These are phyloP conservation scores for Juglanconis oblonga DNA, from an alignment of 2,329 filamentous ascomycete genomes.

Conservation along the genomic window DNA sequence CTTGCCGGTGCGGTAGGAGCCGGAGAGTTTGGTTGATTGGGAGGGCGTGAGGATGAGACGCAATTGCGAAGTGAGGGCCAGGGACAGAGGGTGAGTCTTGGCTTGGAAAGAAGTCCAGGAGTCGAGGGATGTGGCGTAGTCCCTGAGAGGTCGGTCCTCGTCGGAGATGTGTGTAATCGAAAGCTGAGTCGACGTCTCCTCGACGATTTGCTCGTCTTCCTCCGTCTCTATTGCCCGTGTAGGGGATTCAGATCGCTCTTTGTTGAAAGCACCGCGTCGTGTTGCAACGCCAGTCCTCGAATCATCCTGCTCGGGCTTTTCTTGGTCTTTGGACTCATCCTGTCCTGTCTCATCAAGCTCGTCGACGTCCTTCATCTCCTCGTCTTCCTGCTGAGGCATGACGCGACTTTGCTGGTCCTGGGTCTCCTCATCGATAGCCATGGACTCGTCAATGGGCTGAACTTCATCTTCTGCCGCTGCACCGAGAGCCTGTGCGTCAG, in stretches of 20 bases:
- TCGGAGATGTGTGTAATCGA: constrained; percentile 68
- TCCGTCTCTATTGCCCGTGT: constrained; percentile 28
- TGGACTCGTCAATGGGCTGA: constrained; percentile 79
- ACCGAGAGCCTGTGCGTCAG: constrained; percentile 90
- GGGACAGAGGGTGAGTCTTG: constrained; percentile 79
- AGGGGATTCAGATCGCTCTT: constrained; percentile 39
- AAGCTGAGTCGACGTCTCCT: constrained; percentile 60
- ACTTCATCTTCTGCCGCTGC: constrained; percentile 85
- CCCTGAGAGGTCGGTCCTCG: constrained; percentile 39
- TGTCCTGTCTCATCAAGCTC: constrained; percentile 42
- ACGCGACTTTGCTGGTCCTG: constrained; percentile 46
- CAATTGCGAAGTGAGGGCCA: constrained; percentile 89
- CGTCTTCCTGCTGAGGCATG: constrained; percentile 50
- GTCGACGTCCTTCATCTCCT: constrained; percentile 30
- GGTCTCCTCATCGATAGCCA: constrained; percentile 75
- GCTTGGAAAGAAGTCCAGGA: constrained; percentile 85
- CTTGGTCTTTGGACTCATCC: constrained; percentile 36
- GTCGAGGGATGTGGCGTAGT: constrained; percentile 58
- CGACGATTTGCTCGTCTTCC: constrained; percentile 43
- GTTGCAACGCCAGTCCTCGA: constrained; percentile 59
- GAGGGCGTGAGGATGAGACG: constrained; percentile 94
- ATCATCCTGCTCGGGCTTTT: constrained; percentile 50
- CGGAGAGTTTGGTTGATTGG: constrained; percentile 91
- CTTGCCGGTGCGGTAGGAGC: constrained; percentile 95
- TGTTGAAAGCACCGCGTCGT: constrained; percentile 55